Evolutionary conservation across 1,139 yeast species (phyloP).

Genomic region (Lodderomyces jiufengensis): DNA sequence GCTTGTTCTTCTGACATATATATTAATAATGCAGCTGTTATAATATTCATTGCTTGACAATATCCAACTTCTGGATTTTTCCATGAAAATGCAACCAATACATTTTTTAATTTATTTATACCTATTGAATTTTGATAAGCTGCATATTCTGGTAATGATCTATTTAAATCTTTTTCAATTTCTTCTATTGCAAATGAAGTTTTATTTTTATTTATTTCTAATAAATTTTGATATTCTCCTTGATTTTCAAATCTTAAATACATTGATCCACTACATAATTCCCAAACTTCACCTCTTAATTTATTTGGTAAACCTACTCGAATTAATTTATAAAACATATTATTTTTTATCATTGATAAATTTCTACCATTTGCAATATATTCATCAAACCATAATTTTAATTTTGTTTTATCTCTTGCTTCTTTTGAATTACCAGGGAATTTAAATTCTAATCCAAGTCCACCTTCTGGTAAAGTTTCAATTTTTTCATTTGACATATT

Average conservation of each 20-base stretch:
- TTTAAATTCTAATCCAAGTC: constrained; percentile 75
- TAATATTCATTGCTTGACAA: constrained; percentile 99
- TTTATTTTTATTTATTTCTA: constrained; percentile 59
- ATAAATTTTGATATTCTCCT: constrained; percentile 54
- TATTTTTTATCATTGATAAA: constrained; percentile 68
- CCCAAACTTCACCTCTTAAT: constrained; percentile 96
- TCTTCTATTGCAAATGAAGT: constrained; percentile 87
- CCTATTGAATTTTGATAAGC: constrained; percentile 90
- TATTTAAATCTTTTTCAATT: constrained; percentile 89
- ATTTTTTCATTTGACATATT: constrained; percentile 42
- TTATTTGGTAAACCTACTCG: constrained; percentile 92
- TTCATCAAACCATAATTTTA: constrained; percentile 92
- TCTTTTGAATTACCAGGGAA: constrained; percentile 88
- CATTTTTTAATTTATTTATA: constrained; percentile 76
- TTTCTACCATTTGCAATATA: constrained; percentile 83
- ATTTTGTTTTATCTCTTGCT: constrained; percentile 75
- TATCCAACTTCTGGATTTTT: constrained; percentile 96
- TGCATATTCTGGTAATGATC: constrained; percentile 93
- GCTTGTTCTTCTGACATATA: constrained; percentile 98
- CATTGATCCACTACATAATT: constrained; percentile 83
- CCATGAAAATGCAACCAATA: constrained; percentile 93
- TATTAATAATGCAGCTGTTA: constrained; percentile 87
- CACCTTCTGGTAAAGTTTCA: constrained; percentile 69
- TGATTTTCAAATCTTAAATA: constrained; percentile 63
- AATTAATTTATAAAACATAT: constrained; percentile 74